Conservation (phyloP, 2,329 filamentous ascomycete genomes). For the Boeremia lycopersici region DNA sequence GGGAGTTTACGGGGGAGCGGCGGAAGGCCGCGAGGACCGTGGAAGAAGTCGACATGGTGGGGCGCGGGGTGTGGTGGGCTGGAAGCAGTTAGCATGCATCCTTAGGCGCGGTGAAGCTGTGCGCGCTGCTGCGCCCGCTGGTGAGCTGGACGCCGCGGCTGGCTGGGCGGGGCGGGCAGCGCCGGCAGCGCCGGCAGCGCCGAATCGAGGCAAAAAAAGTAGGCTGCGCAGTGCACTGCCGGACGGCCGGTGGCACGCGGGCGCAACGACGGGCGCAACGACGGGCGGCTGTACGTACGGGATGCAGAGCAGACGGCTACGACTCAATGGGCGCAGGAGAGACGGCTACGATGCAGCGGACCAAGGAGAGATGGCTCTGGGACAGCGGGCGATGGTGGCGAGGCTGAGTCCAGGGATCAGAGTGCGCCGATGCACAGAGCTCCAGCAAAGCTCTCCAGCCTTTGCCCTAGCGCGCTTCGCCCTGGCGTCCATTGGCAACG, state of each 20-base stretch:
- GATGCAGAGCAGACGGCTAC: constrained; percentile 31
- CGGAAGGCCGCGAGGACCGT: constrained; percentile 43
- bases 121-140: background rate
- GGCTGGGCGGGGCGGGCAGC: constrained; percentile 1
- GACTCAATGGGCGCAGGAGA: constrained; percentile 28
- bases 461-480: constrained; percentile 10
- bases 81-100: constrained; percentile 22
- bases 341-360: constrained; percentile 38
- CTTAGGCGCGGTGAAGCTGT: constrained; percentile 17
- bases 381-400: constrained; percentile 13
- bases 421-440: constrained; percentile 5
- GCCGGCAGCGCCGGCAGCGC: background rate
- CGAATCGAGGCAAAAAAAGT: too few relatives aligned
- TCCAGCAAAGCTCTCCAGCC: constrained; percentile 8
- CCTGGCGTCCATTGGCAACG: background rate
- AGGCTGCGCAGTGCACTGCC: background rate
- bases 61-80: constrained; percentile 27
- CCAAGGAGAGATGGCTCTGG: constrained; percentile 8
- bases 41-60: constrained; percentile 37
- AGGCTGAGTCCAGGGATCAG: constrained; percentile 1
- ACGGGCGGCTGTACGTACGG: constrained; percentile 37
- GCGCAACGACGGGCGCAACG: constrained; percentile 35
- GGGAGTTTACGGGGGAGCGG: constrained; percentile 30
- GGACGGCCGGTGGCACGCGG: constrained; percentile 14
- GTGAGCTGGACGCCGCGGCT: background rate